These are phyloP conservation scores for Fusarium subglutinans DNA, from an alignment of 2,329 filamentous ascomycete species.

Conservation along the genomic window DNA sequence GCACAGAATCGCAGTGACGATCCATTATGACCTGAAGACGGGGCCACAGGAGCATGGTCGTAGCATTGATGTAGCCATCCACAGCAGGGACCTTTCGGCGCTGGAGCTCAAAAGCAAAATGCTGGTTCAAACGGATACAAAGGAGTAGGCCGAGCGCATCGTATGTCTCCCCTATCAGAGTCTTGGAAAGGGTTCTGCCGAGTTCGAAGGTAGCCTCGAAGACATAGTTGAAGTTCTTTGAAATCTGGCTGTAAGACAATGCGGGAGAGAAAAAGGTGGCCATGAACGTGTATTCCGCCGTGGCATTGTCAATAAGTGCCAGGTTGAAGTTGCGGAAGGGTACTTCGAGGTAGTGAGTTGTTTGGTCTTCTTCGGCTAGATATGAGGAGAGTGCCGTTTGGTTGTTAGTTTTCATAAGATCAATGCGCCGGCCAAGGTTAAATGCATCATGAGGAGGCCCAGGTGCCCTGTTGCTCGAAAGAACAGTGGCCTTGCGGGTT, in stretches of 20 bases:
- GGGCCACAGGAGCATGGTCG: constrained; percentile 96
- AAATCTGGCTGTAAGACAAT: constrained; percentile 78
- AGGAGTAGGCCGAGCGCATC: constrained; percentile 89
- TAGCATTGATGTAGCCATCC: constrained; percentile 92
- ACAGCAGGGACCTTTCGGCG: constrained; percentile 87
- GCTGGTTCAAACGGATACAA: constrained; percentile 93
- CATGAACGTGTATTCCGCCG: constrained; percentile 93
- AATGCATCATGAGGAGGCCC: constrained; percentile 84
- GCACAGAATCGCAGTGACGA: constrained; percentile 87
- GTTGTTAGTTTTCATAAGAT: constrained; percentile 78
- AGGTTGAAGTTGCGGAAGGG: constrained; percentile 96
- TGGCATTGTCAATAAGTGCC: constrained; percentile 91
- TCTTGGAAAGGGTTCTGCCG: constrained; percentile 79
- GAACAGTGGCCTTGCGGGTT: constrained; percentile 69
- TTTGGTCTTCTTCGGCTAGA: constrained; percentile 88
- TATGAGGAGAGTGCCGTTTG: constrained; percentile 85
- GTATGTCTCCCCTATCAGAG: constrained; percentile 77
- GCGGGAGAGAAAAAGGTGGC: constrained; percentile 87
- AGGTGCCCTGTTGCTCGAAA: constrained; percentile 57
- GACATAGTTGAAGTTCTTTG: constrained; percentile 84
- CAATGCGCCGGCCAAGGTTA: constrained; percentile 85
- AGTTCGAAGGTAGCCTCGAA: constrained; percentile 91
- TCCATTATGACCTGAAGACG: constrained; percentile 95
- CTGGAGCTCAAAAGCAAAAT: constrained; percentile 93
- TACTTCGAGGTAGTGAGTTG: constrained; percentile 85